Percentiles rank a stretch among this genome's conserved stretches.
phyloP scores from a whole-genome alignment of 345 rosid species.

The Hibiscus tridactylites region DNA sequence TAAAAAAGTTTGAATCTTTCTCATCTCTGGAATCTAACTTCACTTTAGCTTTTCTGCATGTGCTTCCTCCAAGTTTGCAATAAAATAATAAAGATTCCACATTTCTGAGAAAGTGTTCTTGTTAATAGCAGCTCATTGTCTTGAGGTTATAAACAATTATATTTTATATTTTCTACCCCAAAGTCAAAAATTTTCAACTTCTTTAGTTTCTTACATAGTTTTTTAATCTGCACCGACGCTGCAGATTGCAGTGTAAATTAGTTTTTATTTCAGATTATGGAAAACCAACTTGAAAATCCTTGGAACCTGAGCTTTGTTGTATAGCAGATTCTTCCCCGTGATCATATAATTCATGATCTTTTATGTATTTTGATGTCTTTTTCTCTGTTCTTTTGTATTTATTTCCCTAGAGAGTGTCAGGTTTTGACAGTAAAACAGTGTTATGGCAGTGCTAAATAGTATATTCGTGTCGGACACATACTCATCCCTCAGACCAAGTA shows the following conservation, averaged over 20 bases:
- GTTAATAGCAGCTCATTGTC: not conserved
- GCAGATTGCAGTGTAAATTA: slow-evolving; percentile 19
- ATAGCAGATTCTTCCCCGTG: slow-evolving; percentile 50
- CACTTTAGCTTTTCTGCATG: slow-evolving; percentile 39
- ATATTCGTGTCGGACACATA: too few relatives aligned
- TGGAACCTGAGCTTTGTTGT: slow-evolving; percentile 16
- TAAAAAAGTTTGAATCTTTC: too few relatives aligned
- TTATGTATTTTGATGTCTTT: not conserved
- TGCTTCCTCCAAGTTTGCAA: slow-evolving; percentile 29
- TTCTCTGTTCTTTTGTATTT: not conserved
- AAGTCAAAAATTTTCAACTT: slow-evolving; percentile 29
- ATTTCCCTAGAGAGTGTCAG: not conserved
- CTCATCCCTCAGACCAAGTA: not conserved
- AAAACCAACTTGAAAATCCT: slow-evolving; percentile 12
- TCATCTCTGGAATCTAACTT: slow-evolving; percentile 8
- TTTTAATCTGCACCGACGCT: slow-evolving; percentile 19
- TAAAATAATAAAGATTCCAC: slow-evolving; percentile 36
- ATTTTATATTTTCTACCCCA: not conserved
- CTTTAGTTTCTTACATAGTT: slow-evolving; percentile 22
- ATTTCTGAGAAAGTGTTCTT: slow-evolving; percentile 5
- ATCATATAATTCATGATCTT: slow-evolving; percentile 21
- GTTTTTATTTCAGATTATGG: slow-evolving; percentile 26
- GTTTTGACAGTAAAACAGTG: not conserved
- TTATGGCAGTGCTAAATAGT: too few relatives aligned
- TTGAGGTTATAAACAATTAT: slow-evolving; percentile 21